Conservation (phyloP, 768 basidiomycete genomes). For the Lactarius akahatsu region DNA sequence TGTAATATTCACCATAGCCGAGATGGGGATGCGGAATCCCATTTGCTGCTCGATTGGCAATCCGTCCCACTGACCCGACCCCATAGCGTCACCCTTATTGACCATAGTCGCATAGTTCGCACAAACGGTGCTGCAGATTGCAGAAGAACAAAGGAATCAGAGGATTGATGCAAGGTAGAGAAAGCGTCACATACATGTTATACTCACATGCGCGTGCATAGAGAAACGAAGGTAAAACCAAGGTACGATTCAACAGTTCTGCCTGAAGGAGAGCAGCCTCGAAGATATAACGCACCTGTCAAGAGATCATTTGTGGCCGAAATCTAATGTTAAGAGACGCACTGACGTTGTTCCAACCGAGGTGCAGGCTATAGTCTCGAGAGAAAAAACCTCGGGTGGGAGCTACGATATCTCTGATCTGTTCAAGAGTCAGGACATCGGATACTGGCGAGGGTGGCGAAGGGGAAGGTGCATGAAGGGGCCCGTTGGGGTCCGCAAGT, state of each 20-base stretch:
- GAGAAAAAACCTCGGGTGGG: conserved; percentile 45
- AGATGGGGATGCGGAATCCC: conserved; percentile 40
- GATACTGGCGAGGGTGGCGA: background rate
- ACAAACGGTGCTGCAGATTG: conserved; percentile 36
- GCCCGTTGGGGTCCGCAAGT: background rate
- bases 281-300: conserved; percentile 49
- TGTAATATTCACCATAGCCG: conserved; percentile 44
- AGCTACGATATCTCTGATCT: conserved; percentile 37
- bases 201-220: conserved; percentile 49
- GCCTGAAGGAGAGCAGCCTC: conserved; percentile 48
- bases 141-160: background rate
- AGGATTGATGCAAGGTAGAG: conserved; percentile 4
- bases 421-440: conserved; percentile 35
- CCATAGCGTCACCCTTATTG: conserved; percentile 45
- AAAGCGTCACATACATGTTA: conserved; percentile 35
- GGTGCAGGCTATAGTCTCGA: conserved; percentile 43
- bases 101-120: conserved; percentile 44
- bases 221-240: conserved; percentile 45
- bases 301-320: conserved; percentile 11
- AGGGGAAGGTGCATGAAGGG: background rate
- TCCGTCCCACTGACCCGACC: conserved; percentile 43
- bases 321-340: background rate
- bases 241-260: conserved; percentile 43
- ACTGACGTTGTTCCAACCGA: conserved; percentile 52
- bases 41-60: conserved; percentile 40